These are phyloP conservation scores for Backusella psychrophila DNA, from an alignment of 192 early-diverging fungal species.

Conservation along the genomic window DNA sequence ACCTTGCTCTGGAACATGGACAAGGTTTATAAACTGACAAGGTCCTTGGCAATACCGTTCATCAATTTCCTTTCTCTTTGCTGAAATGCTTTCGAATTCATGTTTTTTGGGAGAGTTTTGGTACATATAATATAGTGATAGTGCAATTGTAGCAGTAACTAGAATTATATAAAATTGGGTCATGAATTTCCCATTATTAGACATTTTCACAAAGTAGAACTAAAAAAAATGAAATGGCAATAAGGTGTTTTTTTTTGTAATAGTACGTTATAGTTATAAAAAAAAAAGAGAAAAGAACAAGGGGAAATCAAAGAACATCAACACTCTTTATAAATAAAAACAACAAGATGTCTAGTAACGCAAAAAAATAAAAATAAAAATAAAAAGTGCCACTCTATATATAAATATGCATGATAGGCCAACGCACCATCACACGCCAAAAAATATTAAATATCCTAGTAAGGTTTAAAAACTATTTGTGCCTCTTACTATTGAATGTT, in stretches of 20 bases:
- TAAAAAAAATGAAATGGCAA: background rate
- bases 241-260: background rate
- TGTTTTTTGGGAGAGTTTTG: background rate
- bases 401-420: background rate
- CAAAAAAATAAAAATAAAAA: background rate
- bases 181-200: background rate
- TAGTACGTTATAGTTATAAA: background rate
- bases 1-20: constrained; percentile 37
- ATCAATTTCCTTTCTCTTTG: constrained; percentile 16
- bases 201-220: background rate
- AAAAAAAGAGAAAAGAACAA: background rate
- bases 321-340: background rate
- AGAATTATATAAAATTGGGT: background rate
- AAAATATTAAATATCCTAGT: background rate
- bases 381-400: background rate
- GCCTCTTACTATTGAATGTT: background rate
- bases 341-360: background rate
- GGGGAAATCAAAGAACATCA: background rate
- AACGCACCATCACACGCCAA: background rate
- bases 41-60: constrained; percentile 32
- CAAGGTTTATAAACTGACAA: constrained; percentile 30
- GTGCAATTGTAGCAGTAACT: background rate
- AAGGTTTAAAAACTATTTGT: too few relatives aligned
- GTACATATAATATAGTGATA: background rate
- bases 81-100: background rate